phyloP scores from a whole-genome alignment of 352 stramenopile species.

The Phytophthora pseudosyringae region DNA sequence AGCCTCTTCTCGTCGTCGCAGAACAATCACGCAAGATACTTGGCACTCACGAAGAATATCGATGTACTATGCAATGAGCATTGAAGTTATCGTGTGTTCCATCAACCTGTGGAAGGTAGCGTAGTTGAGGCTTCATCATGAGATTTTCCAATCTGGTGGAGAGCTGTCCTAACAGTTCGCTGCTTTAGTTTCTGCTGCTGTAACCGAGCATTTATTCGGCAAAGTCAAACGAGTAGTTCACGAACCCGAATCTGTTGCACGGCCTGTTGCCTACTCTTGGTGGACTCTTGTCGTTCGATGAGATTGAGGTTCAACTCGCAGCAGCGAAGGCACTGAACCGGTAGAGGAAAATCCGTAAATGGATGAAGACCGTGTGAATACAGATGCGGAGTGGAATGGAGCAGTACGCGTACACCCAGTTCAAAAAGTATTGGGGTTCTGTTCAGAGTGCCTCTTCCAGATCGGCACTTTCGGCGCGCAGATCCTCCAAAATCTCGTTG shows the following conservation, averaged over 20 bases:
- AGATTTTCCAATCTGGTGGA: conserved; percentile 52
- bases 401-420: no score
- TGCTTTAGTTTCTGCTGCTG: conserved; percentile 37
- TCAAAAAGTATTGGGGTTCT: neutral
- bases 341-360: conserved; percentile 4
- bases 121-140: conserved; percentile 53
- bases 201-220: conserved; percentile 54
- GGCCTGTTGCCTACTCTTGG: conserved; percentile 57
- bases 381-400: neutral
- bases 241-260: conserved; percentile 58
- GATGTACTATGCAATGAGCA: neutral
- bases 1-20: conserved; percentile 71
- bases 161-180: neutral
- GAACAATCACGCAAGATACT: conserved; percentile 69
- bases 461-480: conserved; percentile 64
- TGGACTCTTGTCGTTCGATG: conserved; percentile 62
- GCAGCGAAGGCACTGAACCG: conserved; percentile 47
- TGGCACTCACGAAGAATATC: conserved; percentile 81
- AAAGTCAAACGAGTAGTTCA: conserved; percentile 83
- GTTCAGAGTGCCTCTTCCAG: conserved; percentile 34
- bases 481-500: conserved; percentile 82
- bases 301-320: conserved; percentile 69
- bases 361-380: conserved; percentile 6
- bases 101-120: conserved; percentile 67
- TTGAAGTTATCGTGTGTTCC: neutral